A percentile compares a stretch with the other conserved stretches of the same genome.
Evolutionary conservation across 495 filamentous ascomycete genomes (phyloP).

Genomic region (Jackrogersella minutella): DNA sequence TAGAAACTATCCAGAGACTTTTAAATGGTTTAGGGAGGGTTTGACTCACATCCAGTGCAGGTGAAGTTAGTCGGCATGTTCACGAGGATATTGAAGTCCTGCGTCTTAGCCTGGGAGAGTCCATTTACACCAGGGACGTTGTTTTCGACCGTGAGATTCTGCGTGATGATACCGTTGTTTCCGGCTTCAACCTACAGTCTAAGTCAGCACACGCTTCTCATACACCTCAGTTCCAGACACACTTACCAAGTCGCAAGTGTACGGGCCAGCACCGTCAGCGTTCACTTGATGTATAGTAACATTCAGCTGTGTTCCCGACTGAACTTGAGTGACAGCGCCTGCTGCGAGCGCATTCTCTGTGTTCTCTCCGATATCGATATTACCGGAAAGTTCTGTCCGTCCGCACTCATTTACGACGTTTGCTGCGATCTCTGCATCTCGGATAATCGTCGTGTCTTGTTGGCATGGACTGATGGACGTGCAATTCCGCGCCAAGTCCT

Average conservation of each 20-base stretch:
- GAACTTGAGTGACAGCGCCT: slow-evolving; percentile 54
- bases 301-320: slow-evolving; percentile 46
- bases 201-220: slow-evolving; percentile 3
- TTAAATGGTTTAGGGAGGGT: too few species aligned
- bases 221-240: not conserved
- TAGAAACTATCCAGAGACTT: not conserved
- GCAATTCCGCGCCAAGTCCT: slow-evolving; percentile 56
- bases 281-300: slow-evolving; percentile 64
- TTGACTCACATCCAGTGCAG: slow-evolving; percentile 50
- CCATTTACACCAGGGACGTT: slow-evolving; percentile 59
- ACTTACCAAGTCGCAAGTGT: slow-evolving; percentile 55
- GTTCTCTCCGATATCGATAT: slow-evolving; percentile 63
- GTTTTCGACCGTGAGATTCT: slow-evolving; percentile 53
- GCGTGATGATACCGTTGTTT: slow-evolving; percentile 53
- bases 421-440: slow-evolving; percentile 57
- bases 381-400: slow-evolving; percentile 58
- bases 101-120: slow-evolving; percentile 54
- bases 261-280: slow-evolving; percentile 63
- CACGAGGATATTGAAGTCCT: slow-evolving; percentile 56
- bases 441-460: slow-evolving; percentile 61
- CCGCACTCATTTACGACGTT: slow-evolving; percentile 60
- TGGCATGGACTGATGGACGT: slow-evolving; percentile 62
- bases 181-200: slow-evolving; percentile 47
- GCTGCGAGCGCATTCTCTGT: slow-evolving; percentile 59
- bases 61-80: slow-evolving; percentile 52